Percentiles rank a stretch among this genome's conserved stretches.
Conservation (phyloP, 2,329 filamentous ascomycete genomes). For the Penicillium sp. region DNA sequence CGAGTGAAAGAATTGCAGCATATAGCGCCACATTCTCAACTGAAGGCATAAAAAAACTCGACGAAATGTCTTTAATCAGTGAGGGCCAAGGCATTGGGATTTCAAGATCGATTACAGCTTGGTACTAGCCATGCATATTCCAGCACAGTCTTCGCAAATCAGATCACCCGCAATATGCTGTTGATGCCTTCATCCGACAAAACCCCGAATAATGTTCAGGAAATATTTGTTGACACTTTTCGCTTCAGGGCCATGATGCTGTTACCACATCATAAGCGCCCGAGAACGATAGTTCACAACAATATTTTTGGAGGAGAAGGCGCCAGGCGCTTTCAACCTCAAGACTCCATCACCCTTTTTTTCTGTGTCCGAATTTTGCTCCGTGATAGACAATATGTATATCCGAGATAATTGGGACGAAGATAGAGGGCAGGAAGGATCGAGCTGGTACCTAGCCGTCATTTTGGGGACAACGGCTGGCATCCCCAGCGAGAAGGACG, state of each 20-base stretch:
- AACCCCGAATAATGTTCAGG: constrained; percentile 59
- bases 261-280: constrained; percentile 12
- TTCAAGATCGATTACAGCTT: not conserved
- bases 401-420: constrained; percentile 26
- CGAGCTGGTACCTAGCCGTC: constrained; percentile 67
- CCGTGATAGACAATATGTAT: constrained; percentile 22
- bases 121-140: constrained; percentile 30
- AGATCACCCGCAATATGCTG: constrained; percentile 33
- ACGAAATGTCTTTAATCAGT: constrained; percentile 76
- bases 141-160: constrained; percentile 29
- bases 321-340: constrained; percentile 63
- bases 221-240: constrained; percentile 50
- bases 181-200: constrained; percentile 70
- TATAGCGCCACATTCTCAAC: constrained; percentile 86
- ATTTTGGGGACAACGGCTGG: constrained; percentile 28
- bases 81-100: constrained; percentile 48
- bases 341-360: constrained; percentile 69
- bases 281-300: constrained; percentile 51
- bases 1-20: constrained; percentile 87
- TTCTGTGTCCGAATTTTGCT: constrained; percentile 52
- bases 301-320: constrained; percentile 77
- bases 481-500: constrained; percentile 77
- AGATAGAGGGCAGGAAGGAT: constrained; percentile 58
- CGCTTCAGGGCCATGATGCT: constrained; percentile 20
- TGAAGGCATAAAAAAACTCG: constrained; percentile 70